Base-by-base conservation (phyloP, 441 rosid species). In the Pelargonium fulgidum region DNA sequence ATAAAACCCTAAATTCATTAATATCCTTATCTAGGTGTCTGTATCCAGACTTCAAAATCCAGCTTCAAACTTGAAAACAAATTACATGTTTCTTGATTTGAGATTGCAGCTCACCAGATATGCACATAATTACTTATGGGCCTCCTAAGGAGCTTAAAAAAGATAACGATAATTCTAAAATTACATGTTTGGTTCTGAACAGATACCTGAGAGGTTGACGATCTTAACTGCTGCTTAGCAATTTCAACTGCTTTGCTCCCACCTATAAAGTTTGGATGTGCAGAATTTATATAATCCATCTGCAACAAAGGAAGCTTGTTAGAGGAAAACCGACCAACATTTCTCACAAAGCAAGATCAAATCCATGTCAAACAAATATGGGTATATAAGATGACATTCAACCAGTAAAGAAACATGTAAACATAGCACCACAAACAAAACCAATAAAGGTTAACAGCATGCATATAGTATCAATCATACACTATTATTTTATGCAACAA, bases 211-310 rank as follows among this genome's bases (percentile, higher is more conserved):
- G 61, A 16, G 61, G 17, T 11, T 62, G 94, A 84, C 71, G 91
- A 80, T 75, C 84, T 90, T 58, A 89, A 76, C 77, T 86, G 91
- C 67, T 87, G 95, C 74, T 73, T 72, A 48, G 97, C 93, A 68
- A 58, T 73, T 80, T 93, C 93, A 56, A 91, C 93, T 72, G 98
- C 97, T 83, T 82, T 93, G 69, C 90, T 89, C 73, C 99, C 99
- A 61, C 99, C 96, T 42, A 89, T 70, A 83, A 93, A 94, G 76
- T 86, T 91, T 74, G 96, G 91, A 81, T 94, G 96, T 50, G 96
- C 90, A 63, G 99, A 91, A 73, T 94, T 90, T 72, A 91, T 89
- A 77, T 89, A 91, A 80, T 85, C 99, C 97, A 94, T 91, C 99
- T 94, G 89, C 17, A 20, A 20, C 9, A 3, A 58, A 58, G 13